phyloP scores from a whole-genome alignment of 176 grass and related monocot genomes.

The Cenchrus fungigraminus region DNA sequence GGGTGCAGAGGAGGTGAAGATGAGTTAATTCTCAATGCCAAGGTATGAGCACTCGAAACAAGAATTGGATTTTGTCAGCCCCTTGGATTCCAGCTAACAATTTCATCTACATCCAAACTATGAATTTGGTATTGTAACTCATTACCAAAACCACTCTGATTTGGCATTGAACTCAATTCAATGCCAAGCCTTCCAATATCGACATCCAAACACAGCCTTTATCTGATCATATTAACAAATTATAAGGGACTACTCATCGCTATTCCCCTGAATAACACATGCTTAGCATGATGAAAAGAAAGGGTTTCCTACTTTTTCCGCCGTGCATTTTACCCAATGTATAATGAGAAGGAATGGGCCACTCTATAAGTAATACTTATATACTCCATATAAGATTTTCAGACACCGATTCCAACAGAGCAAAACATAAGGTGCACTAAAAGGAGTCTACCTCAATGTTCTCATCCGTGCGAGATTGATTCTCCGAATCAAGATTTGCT shows the following conservation, averaged over 20 bases:
- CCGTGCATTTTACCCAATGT: background rate
- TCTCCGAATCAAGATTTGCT: slow-evolving; percentile 37
- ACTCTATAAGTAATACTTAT: slow-evolving; percentile 14
- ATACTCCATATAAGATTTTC: slow-evolving; percentile 17
- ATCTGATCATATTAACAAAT: slow-evolving; percentile 13
- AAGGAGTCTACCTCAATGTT: slow-evolving; percentile 52
- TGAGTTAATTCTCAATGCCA: no score
- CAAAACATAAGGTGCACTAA: slow-evolving; percentile 20
- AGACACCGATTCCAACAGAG: slow-evolving; percentile 4
- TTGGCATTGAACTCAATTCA: no score
- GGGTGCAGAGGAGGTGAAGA: no score
- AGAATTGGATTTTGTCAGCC: no score
- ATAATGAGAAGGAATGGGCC: slow-evolving; percentile 1
- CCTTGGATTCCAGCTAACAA: no score
- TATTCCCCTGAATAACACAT: slow-evolving; percentile 20
- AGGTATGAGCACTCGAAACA: no score
- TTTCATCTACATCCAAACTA: no score
- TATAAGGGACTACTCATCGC: slow-evolving; percentile 17
- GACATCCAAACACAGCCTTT: background rate
- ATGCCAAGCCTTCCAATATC: no score
- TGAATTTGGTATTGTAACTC: no score
- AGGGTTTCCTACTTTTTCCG: background rate
- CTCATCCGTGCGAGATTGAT: slow-evolving; percentile 41
- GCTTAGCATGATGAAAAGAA: slow-evolving; percentile 19
- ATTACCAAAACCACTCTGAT: no score